These are phyloP conservation scores for Epithele typhae DNA, from an alignment of 768 basidiomycete species.

Conservation along the genomic window DNA sequence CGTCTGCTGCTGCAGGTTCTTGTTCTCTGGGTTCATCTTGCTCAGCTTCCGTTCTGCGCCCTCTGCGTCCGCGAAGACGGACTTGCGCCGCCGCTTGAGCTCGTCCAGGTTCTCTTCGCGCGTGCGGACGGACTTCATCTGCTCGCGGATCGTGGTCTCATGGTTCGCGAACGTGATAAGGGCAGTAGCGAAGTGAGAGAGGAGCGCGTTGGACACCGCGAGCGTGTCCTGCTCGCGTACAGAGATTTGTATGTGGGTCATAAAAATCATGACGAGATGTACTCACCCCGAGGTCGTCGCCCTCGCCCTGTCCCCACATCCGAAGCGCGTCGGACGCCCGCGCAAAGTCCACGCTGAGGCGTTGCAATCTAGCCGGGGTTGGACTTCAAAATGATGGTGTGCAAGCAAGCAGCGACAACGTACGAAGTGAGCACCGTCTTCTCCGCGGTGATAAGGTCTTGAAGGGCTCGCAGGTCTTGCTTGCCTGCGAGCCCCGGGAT, in stretches of 20 bases:
- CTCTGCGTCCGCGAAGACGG: constrained; percentile 68
- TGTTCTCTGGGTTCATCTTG: constrained; percentile 89
- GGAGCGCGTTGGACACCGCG: constrained; percentile 60
- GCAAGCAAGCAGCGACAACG: constrained; percentile 25
- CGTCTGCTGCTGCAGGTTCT: constrained; percentile 70
- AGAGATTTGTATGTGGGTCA: not conserved
- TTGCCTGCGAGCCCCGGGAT: constrained; percentile 59
- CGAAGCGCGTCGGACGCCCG: constrained; percentile 72
- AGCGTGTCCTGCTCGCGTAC: constrained; percentile 61
- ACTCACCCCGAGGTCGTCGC: constrained; percentile 75
- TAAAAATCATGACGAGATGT: not conserved
- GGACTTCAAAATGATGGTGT: not conserved
- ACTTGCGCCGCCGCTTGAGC: constrained; percentile 63
- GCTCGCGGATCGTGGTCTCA: constrained; percentile 61
- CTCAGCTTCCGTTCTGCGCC: constrained; percentile 82
- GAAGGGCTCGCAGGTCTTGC: constrained; percentile 74
- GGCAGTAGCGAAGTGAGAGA: constrained; percentile 63
- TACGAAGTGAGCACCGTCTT: constrained; percentile 77
- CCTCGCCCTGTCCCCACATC: constrained; percentile 73
- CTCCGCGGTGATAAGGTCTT: constrained; percentile 87
- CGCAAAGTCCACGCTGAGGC: constrained; percentile 56
- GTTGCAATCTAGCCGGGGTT: constrained; percentile 38
- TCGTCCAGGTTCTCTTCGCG: constrained; percentile 82
- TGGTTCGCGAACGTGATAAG: constrained; percentile 67
- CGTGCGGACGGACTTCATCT: constrained; percentile 79